Evolutionary conservation across 2,329 filamentous ascomycete species (phyloP), one percentile per base, ranked within the genome.

Genomic region (Aspergillus sp.): DNA sequence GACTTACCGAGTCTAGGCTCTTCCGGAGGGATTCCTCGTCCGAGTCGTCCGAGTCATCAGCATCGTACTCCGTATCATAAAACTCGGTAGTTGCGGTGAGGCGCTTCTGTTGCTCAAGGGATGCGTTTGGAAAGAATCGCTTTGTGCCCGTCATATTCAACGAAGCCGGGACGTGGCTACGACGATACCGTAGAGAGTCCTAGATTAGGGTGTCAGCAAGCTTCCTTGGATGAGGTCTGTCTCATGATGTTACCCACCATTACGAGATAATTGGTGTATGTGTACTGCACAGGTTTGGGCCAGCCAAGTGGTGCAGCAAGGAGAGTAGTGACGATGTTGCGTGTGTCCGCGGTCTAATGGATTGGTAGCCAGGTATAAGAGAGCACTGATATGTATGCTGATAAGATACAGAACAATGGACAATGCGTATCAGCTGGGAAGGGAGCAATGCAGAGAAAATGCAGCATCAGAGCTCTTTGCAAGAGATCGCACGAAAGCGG

Each of bases 11-110:
- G 37, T 47, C 40, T 35, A 55, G 34, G 32, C 48, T 74, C 69
- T 57, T 80, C 78, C 19, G 83, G 76, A 15, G 84, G 24, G 51
- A 52, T 29, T 47, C 43, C 10, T 44, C 32, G 12, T 32, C 36
- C n/a, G n/a, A n/a, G 22, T 24, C 12, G 11, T 37, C 50, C 43
- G 30, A 44, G 40, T 78, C 43, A 86, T 33, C 56, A 22, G 45
- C 47, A 34, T 59, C 57, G 27, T 48, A 51, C 34, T 60, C 57
- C 3, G 53, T 56, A 33, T 60, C 56, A 32, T 52, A 45, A 20
- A 60, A 57, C 30, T 57, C 42, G 8, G 57, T 60, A 14, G 53
- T 48, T 32, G 51, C 48, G n/a, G 57, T 59, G 11, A 56, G 37
- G 27, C 54, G 57, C 16, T 49, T n/a, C n/a, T n/a, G 42, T 15